A percentile compares a stretch with the other conserved stretches of the same genome.
phyloP scores from a whole-genome alignment of 2,329 filamentous ascomycete species.

The Fusarium pseudocircinatum region DNA sequence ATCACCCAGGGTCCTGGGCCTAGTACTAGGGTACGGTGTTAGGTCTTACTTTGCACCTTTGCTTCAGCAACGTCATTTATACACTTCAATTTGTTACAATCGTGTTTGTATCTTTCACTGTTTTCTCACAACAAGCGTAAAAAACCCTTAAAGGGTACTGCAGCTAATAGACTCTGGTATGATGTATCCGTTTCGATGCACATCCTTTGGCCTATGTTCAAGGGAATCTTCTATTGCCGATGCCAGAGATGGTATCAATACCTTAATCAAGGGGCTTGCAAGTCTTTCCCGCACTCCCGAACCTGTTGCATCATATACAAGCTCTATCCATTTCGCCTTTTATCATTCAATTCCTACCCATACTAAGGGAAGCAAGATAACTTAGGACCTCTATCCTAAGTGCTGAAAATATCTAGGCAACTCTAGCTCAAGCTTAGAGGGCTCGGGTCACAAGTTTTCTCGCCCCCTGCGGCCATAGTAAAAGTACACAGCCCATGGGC shows the following conservation, averaged over 20 bases:
- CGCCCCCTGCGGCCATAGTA: not conserved
- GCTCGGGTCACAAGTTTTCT: not conserved
- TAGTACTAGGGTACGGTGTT: not conserved
- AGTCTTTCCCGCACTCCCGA: constrained; percentile 11
- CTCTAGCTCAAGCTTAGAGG: not conserved
- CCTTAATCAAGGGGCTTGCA: not conserved
- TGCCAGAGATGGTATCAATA: not conserved
- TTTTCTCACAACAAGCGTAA: not conserved
- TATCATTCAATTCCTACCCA: constrained; percentile 5
- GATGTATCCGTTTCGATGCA: not conserved
- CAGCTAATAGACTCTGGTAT: not conserved
- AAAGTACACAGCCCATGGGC: constrained; percentile 17
- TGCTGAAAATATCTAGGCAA: not conserved
- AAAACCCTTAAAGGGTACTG: not conserved
- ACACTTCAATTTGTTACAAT: not conserved
- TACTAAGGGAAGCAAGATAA: not conserved
- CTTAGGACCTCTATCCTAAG: not conserved
- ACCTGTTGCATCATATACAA: constrained; percentile 33
- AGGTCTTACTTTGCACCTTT: not conserved
- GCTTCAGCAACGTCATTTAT: not conserved
- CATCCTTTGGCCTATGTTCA: not conserved
- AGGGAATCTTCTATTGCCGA: not conserved
- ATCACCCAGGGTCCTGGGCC: not conserved
- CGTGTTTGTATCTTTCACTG: not conserved
- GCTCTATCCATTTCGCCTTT: constrained; percentile 30